phyloP scores from a whole-genome alignment of 371 early-diverging fungal species.

The Mortierella sp. region DNA sequence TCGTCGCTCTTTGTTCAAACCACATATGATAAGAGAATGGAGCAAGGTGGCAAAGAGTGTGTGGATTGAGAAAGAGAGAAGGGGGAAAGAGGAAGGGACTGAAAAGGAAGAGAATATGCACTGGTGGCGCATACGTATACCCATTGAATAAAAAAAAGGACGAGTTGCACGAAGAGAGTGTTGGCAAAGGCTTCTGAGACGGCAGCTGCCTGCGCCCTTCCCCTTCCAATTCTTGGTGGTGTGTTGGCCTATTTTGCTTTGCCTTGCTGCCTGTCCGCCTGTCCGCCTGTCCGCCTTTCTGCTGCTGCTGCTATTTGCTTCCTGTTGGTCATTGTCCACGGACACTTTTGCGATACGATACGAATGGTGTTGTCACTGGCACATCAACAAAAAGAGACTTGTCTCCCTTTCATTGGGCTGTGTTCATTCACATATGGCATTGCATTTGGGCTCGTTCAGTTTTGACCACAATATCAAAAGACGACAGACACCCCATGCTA shows the following conservation, averaged over 20 bases:
- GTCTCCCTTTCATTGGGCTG: background rate
- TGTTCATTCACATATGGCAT: background rate
- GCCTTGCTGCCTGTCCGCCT: constrained; percentile 4
- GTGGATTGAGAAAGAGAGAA: background rate
- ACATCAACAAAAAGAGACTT: background rate
- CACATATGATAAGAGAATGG: constrained; percentile 1
- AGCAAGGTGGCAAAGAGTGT: background rate
- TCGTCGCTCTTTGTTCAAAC: background rate
- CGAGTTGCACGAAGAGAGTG: background rate
- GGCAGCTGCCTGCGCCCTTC: constrained; percentile 2
- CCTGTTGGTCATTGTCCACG: background rate
- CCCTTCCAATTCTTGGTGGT: background rate
- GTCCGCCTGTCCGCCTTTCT: background rate
- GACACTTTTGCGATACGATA: constrained; percentile 5
- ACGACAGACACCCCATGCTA: constrained; percentile 15
- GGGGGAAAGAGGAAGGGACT: background rate
- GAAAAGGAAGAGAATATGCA: constrained; percentile 2
- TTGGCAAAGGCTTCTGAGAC: background rate
- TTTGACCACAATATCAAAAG: constrained; percentile 4
- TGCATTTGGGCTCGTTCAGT: constrained; percentile 7
- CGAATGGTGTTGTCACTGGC: constrained; percentile 10
- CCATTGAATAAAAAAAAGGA: background rate
- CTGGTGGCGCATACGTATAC: background rate
- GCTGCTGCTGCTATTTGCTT: background rate
- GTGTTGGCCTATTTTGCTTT: background rate